Percentiles rank a stretch among this genome's conserved stretches.
Evolutionary conservation across 768 basidiomycete genomes (phyloP).

Genomic region (Neoboletus magnificus): DNA sequence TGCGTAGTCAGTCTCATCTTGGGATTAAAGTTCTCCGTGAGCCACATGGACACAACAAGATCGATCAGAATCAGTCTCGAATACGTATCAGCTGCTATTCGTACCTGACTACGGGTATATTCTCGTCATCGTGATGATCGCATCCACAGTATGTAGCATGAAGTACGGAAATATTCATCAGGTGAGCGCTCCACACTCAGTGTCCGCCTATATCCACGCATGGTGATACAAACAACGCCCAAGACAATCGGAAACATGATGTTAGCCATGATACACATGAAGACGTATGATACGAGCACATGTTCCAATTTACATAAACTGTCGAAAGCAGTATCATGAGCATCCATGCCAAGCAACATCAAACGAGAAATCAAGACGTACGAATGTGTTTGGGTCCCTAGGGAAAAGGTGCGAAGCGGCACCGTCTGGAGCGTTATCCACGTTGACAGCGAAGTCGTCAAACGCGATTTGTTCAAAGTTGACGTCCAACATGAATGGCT

Average conservation of each 20-base stretch:
- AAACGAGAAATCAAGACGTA: conserved; percentile 17
- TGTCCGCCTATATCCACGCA: not conserved
- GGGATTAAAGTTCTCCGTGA: conserved; percentile 1
- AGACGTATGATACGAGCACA: not conserved
- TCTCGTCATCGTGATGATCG: not conserved
- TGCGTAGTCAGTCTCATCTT: not conserved
- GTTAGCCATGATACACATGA: not conserved
- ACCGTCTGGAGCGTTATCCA: conserved; percentile 14
- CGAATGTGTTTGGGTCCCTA: conserved; percentile 33
- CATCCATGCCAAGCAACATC: not conserved
- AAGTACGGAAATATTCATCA: not conserved
- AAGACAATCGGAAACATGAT: not conserved
- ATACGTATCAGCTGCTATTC: not conserved
- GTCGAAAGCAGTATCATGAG: conserved; percentile 8
- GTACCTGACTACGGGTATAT: not conserved
- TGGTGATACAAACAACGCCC: conserved; percentile 1
- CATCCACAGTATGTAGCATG: not conserved
- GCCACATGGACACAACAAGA: conserved; percentile 2
- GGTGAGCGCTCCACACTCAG: conserved; percentile 13
- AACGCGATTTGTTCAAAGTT: conserved; percentile 25
- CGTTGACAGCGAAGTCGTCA: conserved; percentile 23
- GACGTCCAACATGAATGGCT: conserved; percentile 31
- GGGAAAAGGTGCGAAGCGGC: conserved; percentile 31
- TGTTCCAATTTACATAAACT: conserved; percentile 22
- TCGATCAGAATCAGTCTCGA: conserved; percentile 5